phyloP scores from a whole-genome alignment of 1,284 basidiomycete genomes.

The Trametes hirsuta region DNA sequence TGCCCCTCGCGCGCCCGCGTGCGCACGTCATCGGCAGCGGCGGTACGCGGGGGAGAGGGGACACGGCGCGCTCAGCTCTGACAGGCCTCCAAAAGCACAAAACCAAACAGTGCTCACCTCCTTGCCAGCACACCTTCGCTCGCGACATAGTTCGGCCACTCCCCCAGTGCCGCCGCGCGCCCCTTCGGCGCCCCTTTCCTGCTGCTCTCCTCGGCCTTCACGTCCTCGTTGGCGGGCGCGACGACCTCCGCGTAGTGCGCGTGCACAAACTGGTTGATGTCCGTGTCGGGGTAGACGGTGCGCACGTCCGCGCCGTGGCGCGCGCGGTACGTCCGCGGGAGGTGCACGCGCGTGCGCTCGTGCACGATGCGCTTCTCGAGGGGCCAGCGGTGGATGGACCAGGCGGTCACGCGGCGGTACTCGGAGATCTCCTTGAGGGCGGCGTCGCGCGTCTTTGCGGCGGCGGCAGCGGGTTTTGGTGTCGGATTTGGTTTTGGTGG shows the following conservation, averaged over 20 bases:
- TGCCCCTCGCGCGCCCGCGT: neutral
- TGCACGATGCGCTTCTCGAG: constrained; percentile 34
- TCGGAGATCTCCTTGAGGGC: constrained; percentile 33
- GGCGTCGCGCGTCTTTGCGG: constrained; percentile 20
- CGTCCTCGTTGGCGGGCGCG: constrained; percentile 10
- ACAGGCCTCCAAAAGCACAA: neutral
- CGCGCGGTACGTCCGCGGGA: constrained; percentile 44
- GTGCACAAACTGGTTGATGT: constrained; percentile 45
- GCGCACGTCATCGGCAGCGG: neutral
- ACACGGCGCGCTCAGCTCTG: constrained; percentile 10
- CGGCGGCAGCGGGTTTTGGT: neutral
- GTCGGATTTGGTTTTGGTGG: constrained; percentile 13
- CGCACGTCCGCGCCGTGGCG: constrained; percentile 41
- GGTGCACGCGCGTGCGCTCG: constrained; percentile 37
- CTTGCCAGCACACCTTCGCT: constrained; percentile 38
- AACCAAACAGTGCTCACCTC: constrained; percentile 32
- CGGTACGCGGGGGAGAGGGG: neutral
- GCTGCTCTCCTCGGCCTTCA: constrained; percentile 28
- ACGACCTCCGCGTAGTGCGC: constrained; percentile 39
- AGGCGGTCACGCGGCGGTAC: constrained; percentile 36
- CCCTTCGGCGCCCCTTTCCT: neutral
- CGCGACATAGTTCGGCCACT: constrained; percentile 43
- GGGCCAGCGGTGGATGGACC: constrained; percentile 41
- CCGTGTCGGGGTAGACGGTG: constrained; percentile 35
- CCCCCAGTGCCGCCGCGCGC: constrained; percentile 19